Evolutionary conservation across 176 grass and related monocot species (phyloP).

Genomic region (Alloteropsis semialata): DNA sequence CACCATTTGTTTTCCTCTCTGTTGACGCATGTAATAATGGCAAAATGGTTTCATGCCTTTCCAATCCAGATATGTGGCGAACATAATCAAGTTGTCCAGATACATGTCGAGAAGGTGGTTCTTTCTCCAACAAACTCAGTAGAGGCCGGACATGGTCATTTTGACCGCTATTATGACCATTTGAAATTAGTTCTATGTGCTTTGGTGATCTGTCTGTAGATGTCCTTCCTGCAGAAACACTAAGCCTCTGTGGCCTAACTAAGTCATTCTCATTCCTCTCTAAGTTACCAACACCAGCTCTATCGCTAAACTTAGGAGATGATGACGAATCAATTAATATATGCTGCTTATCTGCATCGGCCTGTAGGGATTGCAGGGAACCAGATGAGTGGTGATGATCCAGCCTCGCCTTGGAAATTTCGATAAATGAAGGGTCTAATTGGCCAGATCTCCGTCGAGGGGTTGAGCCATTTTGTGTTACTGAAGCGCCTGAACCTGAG

Average conservation of each 20-base stretch:
- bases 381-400: slow-evolving; percentile 61
- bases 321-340: slow-evolving; percentile 49
- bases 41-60: slow-evolving; percentile 95
- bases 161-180: slow-evolving; percentile 55
- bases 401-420: slow-evolving; percentile 47
- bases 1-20: slow-evolving; percentile 83
- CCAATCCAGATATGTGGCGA: slow-evolving; percentile 79
- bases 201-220: slow-evolving; percentile 87
- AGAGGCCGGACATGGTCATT: slow-evolving; percentile 85
- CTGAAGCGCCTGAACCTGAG: slow-evolving; percentile 63
- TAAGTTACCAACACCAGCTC: slow-evolving; percentile 44
- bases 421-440: slow-evolving; percentile 53
- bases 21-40: slow-evolving; percentile 87
- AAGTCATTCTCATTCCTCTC: slow-evolving; percentile 57
- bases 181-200: slow-evolving; percentile 71
- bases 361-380: slow-evolving; percentile 54
- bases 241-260: slow-evolving; percentile 50
- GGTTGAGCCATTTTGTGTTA: slow-evolving; percentile 75
- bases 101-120: slow-evolving; percentile 89
- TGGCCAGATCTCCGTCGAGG: slow-evolving; percentile 73
- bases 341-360: slow-evolving; percentile 59
- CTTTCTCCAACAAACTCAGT: slow-evolving; percentile 93
- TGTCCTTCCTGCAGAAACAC: slow-evolving; percentile 66
- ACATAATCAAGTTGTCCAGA: slow-evolving; percentile 97
- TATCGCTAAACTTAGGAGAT: slow-evolving; percentile 65